A percentile compares a stretch with the other conserved stretches of the same genome.
phyloP scores from a whole-genome alignment of 176 grass and related monocot genomes.

The Triticum monococcum region DNA sequence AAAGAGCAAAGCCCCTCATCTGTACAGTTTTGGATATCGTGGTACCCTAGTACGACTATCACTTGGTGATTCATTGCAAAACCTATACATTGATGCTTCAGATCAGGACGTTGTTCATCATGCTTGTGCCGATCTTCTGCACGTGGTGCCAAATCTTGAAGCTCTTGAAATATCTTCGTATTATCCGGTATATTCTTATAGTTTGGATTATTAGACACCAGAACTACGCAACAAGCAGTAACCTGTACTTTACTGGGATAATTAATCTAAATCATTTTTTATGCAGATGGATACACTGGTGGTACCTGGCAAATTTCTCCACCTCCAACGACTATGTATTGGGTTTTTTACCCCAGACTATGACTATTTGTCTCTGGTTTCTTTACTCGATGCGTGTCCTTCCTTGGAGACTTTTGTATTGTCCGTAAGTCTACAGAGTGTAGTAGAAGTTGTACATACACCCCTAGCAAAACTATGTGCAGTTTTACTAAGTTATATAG shows the following conservation, averaged over 20 bases:
- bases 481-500: too few species aligned
- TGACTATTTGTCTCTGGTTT: background rate
- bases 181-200: background rate
- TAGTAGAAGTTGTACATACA: too few species aligned
- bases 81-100: background rate
- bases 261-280: background rate
- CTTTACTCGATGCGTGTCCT: background rate
- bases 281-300: background rate
- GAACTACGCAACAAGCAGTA: background rate
- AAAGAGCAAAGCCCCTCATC: background rate
- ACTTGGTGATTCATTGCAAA: background rate
- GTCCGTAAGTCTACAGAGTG: background rate
- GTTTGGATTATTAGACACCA: background rate
- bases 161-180: background rate
- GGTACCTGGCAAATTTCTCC: background rate
- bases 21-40: background rate
- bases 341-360: background rate
- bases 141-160: background rate
- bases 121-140: background rate
- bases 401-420: background rate
- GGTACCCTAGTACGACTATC: background rate
- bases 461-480: too few species aligned
- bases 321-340: background rate
- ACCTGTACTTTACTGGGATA: background rate
- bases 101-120: background rate